These are phyloP conservation scores for Laguncularia racemosa DNA, from an alignment of 345 rosid species.

Conservation along the genomic window DNA sequence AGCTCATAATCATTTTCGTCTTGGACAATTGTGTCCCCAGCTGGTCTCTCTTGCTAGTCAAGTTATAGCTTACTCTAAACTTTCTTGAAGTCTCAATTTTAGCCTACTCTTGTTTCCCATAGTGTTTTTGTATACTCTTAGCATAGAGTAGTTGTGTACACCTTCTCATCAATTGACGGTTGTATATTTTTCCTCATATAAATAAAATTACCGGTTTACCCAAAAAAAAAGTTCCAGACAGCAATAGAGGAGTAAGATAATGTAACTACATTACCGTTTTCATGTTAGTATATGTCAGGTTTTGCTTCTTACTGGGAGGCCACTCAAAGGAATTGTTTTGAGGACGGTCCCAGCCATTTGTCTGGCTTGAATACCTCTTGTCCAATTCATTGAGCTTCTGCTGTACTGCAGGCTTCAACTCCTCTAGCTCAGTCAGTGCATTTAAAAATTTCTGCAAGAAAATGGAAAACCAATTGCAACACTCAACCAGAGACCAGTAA, in stretches of 20 bases:
- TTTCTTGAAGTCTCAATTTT: too few species aligned
- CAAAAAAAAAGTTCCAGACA: too few species aligned
- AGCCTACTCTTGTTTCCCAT: too few species aligned
- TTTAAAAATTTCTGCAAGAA: constrained; percentile 48
- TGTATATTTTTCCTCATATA: too few species aligned
- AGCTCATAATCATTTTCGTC: too few species aligned
- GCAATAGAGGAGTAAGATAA: constrained; percentile 8
- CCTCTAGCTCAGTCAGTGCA: constrained; percentile 78
- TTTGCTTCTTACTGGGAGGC: constrained; percentile 42
- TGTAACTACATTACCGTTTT: constrained; percentile 40
- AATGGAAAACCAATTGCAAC: constrained; percentile 7
- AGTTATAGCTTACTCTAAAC: too few species aligned
- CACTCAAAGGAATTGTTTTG: constrained; percentile 35
- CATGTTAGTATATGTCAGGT: constrained; percentile 23
- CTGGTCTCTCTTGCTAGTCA: too few species aligned
- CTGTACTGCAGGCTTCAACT: constrained; percentile 72
- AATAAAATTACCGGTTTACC: too few species aligned
- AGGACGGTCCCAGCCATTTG: constrained; percentile 23
- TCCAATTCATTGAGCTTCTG: constrained; percentile 51
- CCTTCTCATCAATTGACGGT: too few species aligned
- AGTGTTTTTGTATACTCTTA: too few species aligned
- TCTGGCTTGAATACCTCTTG: constrained; percentile 33
- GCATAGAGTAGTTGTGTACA: too few species aligned
- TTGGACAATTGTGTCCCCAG: too few species aligned
- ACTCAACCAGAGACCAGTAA: constrained; percentile 16